Conservation (phyloP, 176 grass and related monocot genomes). For the Eragrostis nindensis region DNA sequence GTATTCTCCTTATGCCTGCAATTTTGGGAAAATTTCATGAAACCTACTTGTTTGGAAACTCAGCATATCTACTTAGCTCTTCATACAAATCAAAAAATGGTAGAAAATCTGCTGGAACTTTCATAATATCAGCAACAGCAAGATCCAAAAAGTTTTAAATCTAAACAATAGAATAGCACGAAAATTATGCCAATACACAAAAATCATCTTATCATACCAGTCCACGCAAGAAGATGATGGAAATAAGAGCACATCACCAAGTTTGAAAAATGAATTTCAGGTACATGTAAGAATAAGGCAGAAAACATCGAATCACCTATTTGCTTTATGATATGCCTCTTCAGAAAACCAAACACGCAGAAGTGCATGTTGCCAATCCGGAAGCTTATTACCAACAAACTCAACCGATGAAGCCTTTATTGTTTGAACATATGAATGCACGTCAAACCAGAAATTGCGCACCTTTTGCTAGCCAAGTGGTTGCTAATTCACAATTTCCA, state of each 20-base stretch:
- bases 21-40: background rate
- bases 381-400: background rate
- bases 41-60: background rate
- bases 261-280: background rate
- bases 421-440: background rate
- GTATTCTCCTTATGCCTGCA: slow-evolving; percentile 37
- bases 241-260: background rate
- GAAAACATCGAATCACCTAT: slow-evolving; percentile 42
- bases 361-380: slow-evolving; percentile 46
- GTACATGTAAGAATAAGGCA: background rate
- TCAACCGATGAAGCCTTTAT: slow-evolving; percentile 12
- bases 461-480: background rate
- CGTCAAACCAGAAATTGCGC: slow-evolving; percentile 25
- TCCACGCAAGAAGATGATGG: background rate
- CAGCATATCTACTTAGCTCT: too few species aligned
- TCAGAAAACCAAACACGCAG: slow-evolving; percentile 49
- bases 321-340: slow-evolving; percentile 61
- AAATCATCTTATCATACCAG: background rate
- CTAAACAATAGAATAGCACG: background rate
- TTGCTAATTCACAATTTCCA: slow-evolving; percentile 6
- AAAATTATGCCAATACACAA: slow-evolving; percentile 1
- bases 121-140: background rate
- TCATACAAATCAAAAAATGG: background rate
- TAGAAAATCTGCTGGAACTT: background rate
- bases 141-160: background rate